Evolutionary conservation across 2,329 filamentous ascomycete species (phyloP).

Genomic region (Curvularia sp.): DNA sequence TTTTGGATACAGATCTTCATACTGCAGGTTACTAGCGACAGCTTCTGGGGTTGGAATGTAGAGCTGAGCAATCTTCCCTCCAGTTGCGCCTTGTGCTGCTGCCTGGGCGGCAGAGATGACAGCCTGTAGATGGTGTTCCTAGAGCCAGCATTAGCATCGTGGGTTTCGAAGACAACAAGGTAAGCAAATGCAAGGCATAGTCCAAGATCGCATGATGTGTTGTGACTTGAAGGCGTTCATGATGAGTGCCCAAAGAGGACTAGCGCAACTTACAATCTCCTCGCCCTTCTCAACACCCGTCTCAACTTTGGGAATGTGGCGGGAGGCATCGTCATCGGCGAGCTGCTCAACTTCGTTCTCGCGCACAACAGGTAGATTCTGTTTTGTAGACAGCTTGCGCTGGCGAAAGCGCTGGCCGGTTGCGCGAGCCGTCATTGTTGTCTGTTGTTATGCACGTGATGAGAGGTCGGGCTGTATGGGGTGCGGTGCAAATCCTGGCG

Average conservation of each 20-base stretch:
- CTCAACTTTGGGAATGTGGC: constrained; percentile 82
- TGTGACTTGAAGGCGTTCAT: constrained; percentile 13
- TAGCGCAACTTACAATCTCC: constrained; percentile 81
- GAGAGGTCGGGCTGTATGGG: constrained; percentile 16
- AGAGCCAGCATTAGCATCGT: constrained; percentile 32
- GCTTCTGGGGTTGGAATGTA: constrained; percentile 74
- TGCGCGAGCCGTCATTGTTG: constrained; percentile 48
- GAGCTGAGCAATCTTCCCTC: constrained; percentile 67
- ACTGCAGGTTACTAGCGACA: constrained; percentile 71
- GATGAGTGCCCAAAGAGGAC: constrained; percentile 36
- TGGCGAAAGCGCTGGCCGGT: constrained; percentile 71
- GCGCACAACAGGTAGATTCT: constrained; percentile 82
- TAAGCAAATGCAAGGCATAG: constrained; percentile 13
- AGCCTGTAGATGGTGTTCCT: constrained; percentile 96
- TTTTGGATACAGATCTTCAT: constrained; percentile 85
- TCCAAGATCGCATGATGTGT: constrained; percentile 2
- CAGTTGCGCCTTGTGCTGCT: constrained; percentile 56
- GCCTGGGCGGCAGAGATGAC: constrained; percentile 72
- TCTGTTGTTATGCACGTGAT: constrained; percentile 40
- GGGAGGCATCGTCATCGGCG: constrained; percentile 84
- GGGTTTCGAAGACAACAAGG: constrained; percentile 12
- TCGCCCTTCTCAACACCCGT: constrained; percentile 97
- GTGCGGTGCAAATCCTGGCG: constrained; percentile 30
- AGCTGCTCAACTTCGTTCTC: constrained; percentile 88
- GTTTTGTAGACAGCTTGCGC: constrained; percentile 93